A percentile compares a stretch with the other conserved stretches of the same genome.
Evolutionary conservation across 768 basidiomycete species (phyloP).

Genomic region (Kwoniella sp.): DNA sequence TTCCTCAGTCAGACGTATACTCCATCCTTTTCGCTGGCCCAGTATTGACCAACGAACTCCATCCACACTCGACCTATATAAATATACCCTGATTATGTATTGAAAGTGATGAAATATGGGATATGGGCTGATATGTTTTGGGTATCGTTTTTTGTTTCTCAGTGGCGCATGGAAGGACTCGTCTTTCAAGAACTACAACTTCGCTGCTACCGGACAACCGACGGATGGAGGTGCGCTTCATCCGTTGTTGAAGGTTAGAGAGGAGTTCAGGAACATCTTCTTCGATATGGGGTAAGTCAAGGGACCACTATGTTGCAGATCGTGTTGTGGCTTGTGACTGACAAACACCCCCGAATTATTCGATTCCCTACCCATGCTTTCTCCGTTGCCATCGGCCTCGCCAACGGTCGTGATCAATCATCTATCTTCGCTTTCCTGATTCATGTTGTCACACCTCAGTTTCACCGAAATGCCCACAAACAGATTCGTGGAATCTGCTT

Average conservation of each 20-base stretch:
- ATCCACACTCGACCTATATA: too few relatives aligned
- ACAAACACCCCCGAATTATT: too few relatives aligned
- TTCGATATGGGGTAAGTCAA: conserved; percentile 97
- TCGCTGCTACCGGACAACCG: conserved; percentile 90
- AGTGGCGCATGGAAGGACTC: conserved; percentile 95
- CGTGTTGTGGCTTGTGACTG: too few relatives aligned
- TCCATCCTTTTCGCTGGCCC: too few relatives aligned
- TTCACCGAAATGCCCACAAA: conserved; percentile 99
- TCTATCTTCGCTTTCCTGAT: too few relatives aligned
- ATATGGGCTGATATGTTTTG: conserved; percentile 5
- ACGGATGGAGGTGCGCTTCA: conserved; percentile 90
- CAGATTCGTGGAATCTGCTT: conserved; percentile 93
- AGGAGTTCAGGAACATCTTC: conserved; percentile 97
- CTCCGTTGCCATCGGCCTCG: background rate
- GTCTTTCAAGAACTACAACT: conserved; percentile 97
- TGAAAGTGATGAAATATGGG: too few relatives aligned
- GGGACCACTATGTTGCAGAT: too few relatives aligned
- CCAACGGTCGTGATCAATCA: too few relatives aligned
- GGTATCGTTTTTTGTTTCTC: background rate
- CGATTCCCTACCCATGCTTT: too few relatives aligned
- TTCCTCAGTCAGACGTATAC: background rate
- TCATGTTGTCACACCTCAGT: conserved; percentile 57
- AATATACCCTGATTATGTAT: too few relatives aligned
- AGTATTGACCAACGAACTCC: too few relatives aligned
- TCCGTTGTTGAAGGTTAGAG: conserved; percentile 93